Evolutionary conservation across 139 green algal genomes (phyloP).

Genomic region (Chlorella vulgaris): DNA sequence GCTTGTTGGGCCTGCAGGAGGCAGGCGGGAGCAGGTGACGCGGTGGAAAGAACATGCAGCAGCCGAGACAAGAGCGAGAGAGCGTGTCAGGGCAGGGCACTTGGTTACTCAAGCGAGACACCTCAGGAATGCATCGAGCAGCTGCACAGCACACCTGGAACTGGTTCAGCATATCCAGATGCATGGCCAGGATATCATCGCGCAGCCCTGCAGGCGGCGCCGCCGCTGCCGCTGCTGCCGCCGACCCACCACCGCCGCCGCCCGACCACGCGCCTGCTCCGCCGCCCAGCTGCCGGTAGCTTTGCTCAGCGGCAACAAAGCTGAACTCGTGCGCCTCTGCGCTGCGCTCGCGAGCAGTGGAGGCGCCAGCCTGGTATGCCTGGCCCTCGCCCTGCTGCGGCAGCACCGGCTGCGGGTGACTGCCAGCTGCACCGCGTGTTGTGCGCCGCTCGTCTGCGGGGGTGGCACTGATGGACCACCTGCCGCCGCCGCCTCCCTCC

Average conservation of each 20-base stretch:
- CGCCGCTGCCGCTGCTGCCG: background rate
- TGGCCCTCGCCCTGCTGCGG: too few relatives aligned
- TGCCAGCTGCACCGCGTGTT: too few relatives aligned
- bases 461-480: background rate
- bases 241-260: background rate
- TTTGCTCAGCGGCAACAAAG: conserved; percentile 20
- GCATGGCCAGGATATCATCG: conserved; percentile 48
- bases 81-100: too few relatives aligned
- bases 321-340: background rate
- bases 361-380: background rate
- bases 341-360: background rate
- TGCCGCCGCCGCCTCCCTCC: too few relatives aligned
- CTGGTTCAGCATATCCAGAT: conserved; percentile 46
- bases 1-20: conserved; percentile 30
- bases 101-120: background rate
- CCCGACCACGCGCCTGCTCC: background rate
- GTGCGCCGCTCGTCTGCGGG: too few relatives aligned
- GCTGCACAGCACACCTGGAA: conserved; percentile 37
- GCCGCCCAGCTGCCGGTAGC: background rate
- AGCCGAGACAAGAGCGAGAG: too few relatives aligned
- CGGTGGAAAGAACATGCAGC: background rate
- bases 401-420: too few relatives aligned
- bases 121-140: too few relatives aligned
- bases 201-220: background rate
- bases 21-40: background rate